A percentile compares a stretch with the other conserved stretches of the same genome.
phyloP scores from a whole-genome alignment of 1,139 yeast genomes.

The Debaryomycetaceae sp. region DNA sequence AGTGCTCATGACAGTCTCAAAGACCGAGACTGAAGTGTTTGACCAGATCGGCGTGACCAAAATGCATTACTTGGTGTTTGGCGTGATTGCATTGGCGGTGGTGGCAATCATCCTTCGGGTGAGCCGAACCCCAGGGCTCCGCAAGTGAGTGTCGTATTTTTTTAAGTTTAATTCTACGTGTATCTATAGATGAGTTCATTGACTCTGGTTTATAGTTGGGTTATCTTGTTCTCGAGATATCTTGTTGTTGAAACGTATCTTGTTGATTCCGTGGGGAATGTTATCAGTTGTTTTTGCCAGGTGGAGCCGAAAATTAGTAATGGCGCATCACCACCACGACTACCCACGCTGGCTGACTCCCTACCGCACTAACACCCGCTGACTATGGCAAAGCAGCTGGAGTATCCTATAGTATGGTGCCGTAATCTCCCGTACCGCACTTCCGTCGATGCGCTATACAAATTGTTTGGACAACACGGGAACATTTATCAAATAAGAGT shows the following conservation, averaged over 20 bases:
- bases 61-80: too few species aligned
- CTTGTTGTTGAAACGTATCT: too few species aligned
- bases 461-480: constrained; percentile 48
- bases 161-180: neutral
- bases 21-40: too few species aligned
- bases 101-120: too few species aligned
- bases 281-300: neutral
- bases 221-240: too few species aligned
- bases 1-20: too few species aligned
- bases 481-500: constrained; percentile 44
- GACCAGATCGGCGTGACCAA: too few species aligned
- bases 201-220: too few species aligned
- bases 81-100: too few species aligned
- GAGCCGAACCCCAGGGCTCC: too few species aligned
- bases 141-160: neutral
- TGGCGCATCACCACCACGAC: too few species aligned
- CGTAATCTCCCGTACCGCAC: constrained; percentile 51
- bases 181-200: neutral
- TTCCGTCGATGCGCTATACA: constrained; percentile 37
- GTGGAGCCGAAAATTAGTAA: too few species aligned
- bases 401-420: constrained; percentile 43
- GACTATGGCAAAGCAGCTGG: constrained; percentile 8
- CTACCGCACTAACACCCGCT: neutral
- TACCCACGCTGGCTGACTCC: neutral
- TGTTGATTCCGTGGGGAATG: neutral